A percentile compares a stretch with the other conserved stretches of the same genome.
phyloP scores from a whole-genome alignment of 139 green algal species.

The Picochlorum sp. region DNA sequence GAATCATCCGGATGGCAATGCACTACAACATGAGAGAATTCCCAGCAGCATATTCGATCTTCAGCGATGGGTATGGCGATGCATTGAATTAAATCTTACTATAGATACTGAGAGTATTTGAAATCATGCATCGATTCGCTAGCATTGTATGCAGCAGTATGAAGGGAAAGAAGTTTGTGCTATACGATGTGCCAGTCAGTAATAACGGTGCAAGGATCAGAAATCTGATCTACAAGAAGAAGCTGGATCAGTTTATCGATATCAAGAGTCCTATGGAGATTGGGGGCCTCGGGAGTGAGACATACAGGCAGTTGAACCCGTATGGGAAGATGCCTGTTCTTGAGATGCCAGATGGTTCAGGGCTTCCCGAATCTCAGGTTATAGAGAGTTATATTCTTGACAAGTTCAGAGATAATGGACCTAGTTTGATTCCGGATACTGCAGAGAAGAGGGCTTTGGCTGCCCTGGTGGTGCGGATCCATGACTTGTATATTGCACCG shows the following conservation, averaged over 20 bases:
- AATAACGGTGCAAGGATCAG: slow-evolving; percentile 49
- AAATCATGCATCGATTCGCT: no score
- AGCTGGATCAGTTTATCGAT: slow-evolving; percentile 46
- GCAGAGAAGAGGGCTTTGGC: slow-evolving; percentile 37
- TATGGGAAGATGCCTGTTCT: slow-evolving; percentile 69
- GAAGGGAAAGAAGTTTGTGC: slow-evolving; percentile 26
- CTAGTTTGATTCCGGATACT: slow-evolving; percentile 38
- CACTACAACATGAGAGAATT: no score
- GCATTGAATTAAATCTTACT: no score
- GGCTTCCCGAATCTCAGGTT: slow-evolving; percentile 56
- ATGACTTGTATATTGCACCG: slow-evolving; percentile 63
- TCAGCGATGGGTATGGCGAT: no score
- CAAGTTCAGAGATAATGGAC: slow-evolving; percentile 36
- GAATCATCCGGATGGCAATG: no score
- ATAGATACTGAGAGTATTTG: no score
- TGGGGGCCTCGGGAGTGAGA: slow-evolving; percentile 43
- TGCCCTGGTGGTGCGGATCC: slow-evolving; percentile 40
- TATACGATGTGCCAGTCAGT: slow-evolving; percentile 52
- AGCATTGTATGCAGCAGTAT: neutral
- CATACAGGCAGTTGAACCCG: slow-evolving; percentile 22
- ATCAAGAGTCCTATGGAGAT: slow-evolving; percentile 40
- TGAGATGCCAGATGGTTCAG: slow-evolving; percentile 44
- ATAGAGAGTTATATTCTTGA: slow-evolving; percentile 68
- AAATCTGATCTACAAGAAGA: slow-evolving; percentile 56
- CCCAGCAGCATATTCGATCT: no score